Base-by-base conservation (phyloP, 2,329 filamentous ascomycete genomes). In the Fonsecaea nubica region DNA sequence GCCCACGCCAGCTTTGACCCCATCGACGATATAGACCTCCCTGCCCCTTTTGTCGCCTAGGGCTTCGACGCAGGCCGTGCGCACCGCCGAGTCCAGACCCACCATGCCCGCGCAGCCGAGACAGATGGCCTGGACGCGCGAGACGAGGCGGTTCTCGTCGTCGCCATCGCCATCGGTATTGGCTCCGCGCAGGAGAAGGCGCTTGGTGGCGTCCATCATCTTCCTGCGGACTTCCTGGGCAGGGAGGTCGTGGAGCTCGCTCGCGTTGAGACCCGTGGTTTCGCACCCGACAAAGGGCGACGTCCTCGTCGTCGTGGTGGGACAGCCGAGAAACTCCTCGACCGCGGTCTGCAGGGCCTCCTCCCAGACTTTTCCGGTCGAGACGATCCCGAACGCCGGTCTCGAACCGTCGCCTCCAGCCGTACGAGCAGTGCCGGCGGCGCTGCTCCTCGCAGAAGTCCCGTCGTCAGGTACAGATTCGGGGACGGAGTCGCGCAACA, bases 101-200 rank as follows among this genome's bases (percentile, higher is more conserved):
- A 90, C 89, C 93, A 97, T 97, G 0, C 93, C 93, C 2, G 92
- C 93, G 76, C 93, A 97, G 0, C 93, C 93, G 81, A 97, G 85
- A 74, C 92, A 90, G 7, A 97, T 86, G 30, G 89, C 90, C 4
- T 83, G 81, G 3, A 82, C 80, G 0, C 84, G 55, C 5, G 57
- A 61, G 48, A 21, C 58, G 40, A 60, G 36, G 57, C 1, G 7
- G 36, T 13, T 38, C 13, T 38, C 21, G 25, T 13, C 18, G 53
- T 50, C 25, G 25, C 25, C 25, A 25, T 25, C 25, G 25, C 25
- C 25, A 25, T 25, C 12, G 38, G 70, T 58, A 10, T 68, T 69
- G 5, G 25, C 25, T 2, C 73, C 66, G 62, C 62, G 52, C 7
- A 75, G 76, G 33, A 96, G 78, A 32, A 97, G 79, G 58, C 84